These are phyloP conservation scores for Hebeloma cylindrosporum DNA, from an alignment of 768 basidiomycete genomes.

Conservation along the genomic window DNA sequence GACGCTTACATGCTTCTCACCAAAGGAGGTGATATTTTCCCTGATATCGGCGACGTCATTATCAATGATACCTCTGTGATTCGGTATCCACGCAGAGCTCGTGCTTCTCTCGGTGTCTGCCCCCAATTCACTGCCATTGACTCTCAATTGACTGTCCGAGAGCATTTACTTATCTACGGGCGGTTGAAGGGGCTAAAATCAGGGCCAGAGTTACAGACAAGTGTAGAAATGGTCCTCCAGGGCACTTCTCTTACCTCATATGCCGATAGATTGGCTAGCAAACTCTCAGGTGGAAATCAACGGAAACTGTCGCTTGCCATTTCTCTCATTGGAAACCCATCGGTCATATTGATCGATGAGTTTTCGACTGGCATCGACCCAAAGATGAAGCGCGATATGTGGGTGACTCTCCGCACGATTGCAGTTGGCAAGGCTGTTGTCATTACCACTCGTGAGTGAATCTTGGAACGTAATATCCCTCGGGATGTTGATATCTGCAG, in stretches of 20 bases:
- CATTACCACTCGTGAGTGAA: slow-evolving; percentile 64
- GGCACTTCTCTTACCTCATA: slow-evolving; percentile 61
- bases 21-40: slow-evolving; percentile 71
- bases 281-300: slow-evolving; percentile 78
- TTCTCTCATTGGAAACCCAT: slow-evolving; percentile 71
- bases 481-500: slow-evolving; percentile 35
- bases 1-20: no score
- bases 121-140: slow-evolving; percentile 87
- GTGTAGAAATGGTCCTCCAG: slow-evolving; percentile 55
- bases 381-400: slow-evolving; percentile 84
- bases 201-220: slow-evolving; percentile 50
- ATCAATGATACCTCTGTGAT: slow-evolving; percentile 69
- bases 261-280: slow-evolving; percentile 70
- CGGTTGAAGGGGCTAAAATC: slow-evolving; percentile 64
- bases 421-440: slow-evolving; percentile 68
- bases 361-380: slow-evolving; percentile 84
- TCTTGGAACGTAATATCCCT: background rate
- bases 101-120: slow-evolving; percentile 75
- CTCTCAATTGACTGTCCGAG: slow-evolving; percentile 71
- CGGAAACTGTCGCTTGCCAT: slow-evolving; percentile 76
- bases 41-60: slow-evolving; percentile 66
- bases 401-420: slow-evolving; percentile 66
- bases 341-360: slow-evolving; percentile 79
- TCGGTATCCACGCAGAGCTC: slow-evolving; percentile 59
- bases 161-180: slow-evolving; percentile 73